Percentiles rank a stretch among this genome's conserved stretches.
These are phyloP conservation scores for Phytophthora idaei DNA, from an alignment of 352 stramenopile genomes.

Conservation along the genomic window DNA sequence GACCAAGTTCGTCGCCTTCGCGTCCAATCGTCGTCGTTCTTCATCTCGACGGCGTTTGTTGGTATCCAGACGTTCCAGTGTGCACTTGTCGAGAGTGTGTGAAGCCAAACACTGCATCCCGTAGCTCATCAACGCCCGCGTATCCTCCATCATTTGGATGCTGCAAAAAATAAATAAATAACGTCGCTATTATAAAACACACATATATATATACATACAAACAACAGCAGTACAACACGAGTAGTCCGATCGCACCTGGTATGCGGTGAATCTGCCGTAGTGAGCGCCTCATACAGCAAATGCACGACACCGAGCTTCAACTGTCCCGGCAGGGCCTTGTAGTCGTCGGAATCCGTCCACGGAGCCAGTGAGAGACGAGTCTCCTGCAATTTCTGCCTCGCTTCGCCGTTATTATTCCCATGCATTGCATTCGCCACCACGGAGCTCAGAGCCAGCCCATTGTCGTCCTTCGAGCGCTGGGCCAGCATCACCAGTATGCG, in stretches of 20 bases:
- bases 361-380: conserved; percentile 4
- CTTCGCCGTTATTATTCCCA: conserved; percentile 12
- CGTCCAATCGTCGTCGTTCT: conserved; percentile 20
- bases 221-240: not conserved
- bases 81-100: conserved; percentile 19
- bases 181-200: not conserved
- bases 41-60: conserved; percentile 13
- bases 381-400: conserved; percentile 18
- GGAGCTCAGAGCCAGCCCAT: conserved; percentile 2
- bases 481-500: conserved; percentile 9
- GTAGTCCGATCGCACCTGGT: conserved; percentile 25
- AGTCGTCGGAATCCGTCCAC: conserved; percentile 28
- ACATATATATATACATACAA: not conserved
- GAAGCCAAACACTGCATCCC: conserved; percentile 43
- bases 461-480: conserved; percentile 2
- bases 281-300: conserved; percentile 32
- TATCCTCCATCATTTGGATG: conserved; percentile 48
- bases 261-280: conserved; percentile 43
- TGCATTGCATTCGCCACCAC: conserved; percentile 2
- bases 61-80: conserved; percentile 16
- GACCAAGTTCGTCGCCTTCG: conserved; percentile 39
- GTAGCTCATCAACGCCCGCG: conserved; percentile 53
- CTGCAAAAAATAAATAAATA: conserved; percentile 3
- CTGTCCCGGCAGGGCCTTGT: conserved; percentile 30
- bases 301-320: conserved; percentile 40